A percentile compares a stretch with the other conserved stretches of the same genome.
phyloP scores from a whole-genome alignment of 495 filamentous ascomycete genomes.

The Penicillium longicatenatum region DNA sequence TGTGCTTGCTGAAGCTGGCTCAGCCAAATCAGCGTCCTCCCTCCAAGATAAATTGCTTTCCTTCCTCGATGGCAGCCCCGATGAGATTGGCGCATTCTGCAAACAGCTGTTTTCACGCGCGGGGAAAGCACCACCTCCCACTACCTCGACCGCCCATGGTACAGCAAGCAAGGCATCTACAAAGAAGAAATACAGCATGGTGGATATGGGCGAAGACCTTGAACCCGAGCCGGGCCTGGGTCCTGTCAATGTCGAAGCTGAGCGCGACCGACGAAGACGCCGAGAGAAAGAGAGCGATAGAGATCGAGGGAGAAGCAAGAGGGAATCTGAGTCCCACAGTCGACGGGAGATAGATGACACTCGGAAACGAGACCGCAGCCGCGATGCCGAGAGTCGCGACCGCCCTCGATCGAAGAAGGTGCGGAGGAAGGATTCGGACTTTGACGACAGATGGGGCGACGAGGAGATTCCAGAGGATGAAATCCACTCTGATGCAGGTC shows the following conservation, averaged over 20 bases:
- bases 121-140: constrained; percentile 29
- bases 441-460: constrained; percentile 79
- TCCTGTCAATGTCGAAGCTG: constrained; percentile 53
- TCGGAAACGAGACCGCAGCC: constrained; percentile 47
- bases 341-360: constrained; percentile 38
- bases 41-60: constrained; percentile 55
- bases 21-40: constrained; percentile 52
- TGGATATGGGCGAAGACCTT: constrained; percentile 81
- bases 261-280: constrained; percentile 45
- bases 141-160: constrained; percentile 7
- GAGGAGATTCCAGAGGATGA: constrained; percentile 61
- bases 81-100: constrained; percentile 54
- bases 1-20: constrained; percentile 59
- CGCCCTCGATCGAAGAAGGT: constrained; percentile 54
- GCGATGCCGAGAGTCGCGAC: constrained; percentile 46
- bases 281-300: constrained; percentile 47
- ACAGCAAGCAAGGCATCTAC: constrained; percentile 22
- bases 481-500: constrained; percentile 41
- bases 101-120: constrained; percentile 54
- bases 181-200: constrained; percentile 74
- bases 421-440: constrained; percentile 58
- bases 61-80: constrained; percentile 55
- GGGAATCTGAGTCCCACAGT: constrained; percentile 22
- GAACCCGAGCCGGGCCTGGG: constrained; percentile 41
- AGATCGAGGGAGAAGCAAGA: constrained; percentile 29